Base-by-base conservation (phyloP, 345 rosid genomes). In the Tarenaya hassleriana region DNA sequence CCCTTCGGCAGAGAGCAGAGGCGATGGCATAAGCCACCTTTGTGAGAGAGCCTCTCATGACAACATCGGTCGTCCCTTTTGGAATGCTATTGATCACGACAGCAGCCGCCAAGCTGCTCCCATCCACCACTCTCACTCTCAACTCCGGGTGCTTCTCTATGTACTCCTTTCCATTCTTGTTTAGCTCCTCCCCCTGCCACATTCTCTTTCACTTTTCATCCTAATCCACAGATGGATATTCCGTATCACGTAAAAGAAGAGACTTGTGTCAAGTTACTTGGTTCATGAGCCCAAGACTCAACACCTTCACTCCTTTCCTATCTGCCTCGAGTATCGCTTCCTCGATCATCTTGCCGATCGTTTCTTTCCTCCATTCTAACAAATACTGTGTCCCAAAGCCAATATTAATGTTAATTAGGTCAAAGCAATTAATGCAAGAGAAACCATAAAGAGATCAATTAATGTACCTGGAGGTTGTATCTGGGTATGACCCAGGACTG, bases 271-370 rank as follows among this genome's bases (percentile, higher is more conserved):
- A 27, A 27, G 65, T 72, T 69, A 56, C 91, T 83, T 79, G 84
- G 59, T 81, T 84, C 64, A 77, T 11, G 24, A 81, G 76, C 6
- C 86, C 94, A 14, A 84, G 62, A 61, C 81, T 79, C 47, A 81
- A 34, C 37, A 75, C 94, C 52, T 55, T 79, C 18, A 68, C 84
- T 5, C 81, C 86, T 21, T 75, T 84, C 12, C 10, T 42, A 6
- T 81, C 78, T 1, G 86, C 94, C 34, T 77, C 71, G 5, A 74
- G 49, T 50, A 81, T 71, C 37, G 94, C 79, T 34, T 72, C 52
- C 60, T 82, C 89, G 46, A 85, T 77, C 64, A 77, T 58, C 50
- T 44, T 51, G 38, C 79, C 77, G 55, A 85, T 75, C 2, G 73
- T 8, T 27, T 55, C 64, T 16, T 58, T 66, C 9, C 79, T 78